Conservation (phyloP, 768 basidiomycete genomes). For the Stropharia rugosoannulata region DNA sequence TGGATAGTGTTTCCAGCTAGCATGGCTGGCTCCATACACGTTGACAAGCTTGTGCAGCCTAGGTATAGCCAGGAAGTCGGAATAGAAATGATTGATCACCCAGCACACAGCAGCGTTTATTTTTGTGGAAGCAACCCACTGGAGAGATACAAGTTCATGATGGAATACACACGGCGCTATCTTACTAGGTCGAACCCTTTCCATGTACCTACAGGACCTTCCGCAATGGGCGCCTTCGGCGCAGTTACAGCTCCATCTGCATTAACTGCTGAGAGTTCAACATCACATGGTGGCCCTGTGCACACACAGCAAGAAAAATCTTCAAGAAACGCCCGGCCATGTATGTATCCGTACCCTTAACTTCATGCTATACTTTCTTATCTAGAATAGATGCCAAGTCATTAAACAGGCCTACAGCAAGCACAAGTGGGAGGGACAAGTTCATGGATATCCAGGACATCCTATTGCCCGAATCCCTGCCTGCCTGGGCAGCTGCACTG, state of each 20-base stretch:
- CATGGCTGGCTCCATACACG: slow-evolving; percentile 1
- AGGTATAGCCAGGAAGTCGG: not conserved
- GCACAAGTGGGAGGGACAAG: no score
- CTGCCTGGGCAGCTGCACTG: no score
- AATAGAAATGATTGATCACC: not conserved
- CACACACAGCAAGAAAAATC: not conserved
- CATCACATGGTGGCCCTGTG: not conserved
- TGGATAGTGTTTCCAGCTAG: slow-evolving; percentile 5
- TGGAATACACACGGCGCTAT: slow-evolving; percentile 1
- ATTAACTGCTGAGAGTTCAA: no score
- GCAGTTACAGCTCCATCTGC: no score
- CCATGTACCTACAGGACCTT: not conserved
- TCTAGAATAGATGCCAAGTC: not conserved
- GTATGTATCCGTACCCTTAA: not conserved
- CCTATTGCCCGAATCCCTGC: no score
- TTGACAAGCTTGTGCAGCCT: slow-evolving; percentile 1
- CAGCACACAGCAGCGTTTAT: not conserved
- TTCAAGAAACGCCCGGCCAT: not conserved
- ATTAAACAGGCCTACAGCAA: not conserved
- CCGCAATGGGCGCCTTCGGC: not conserved
- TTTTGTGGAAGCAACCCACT: not conserved
- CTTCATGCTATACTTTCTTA: not conserved
- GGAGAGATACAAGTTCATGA: not conserved
- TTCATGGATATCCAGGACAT: no score
- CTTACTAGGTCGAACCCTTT: slow-evolving; percentile 1